These are phyloP conservation scores for Fonsecaea erecta DNA, from an alignment of 2,329 filamentous ascomycete genomes.

Conservation along the genomic window DNA sequence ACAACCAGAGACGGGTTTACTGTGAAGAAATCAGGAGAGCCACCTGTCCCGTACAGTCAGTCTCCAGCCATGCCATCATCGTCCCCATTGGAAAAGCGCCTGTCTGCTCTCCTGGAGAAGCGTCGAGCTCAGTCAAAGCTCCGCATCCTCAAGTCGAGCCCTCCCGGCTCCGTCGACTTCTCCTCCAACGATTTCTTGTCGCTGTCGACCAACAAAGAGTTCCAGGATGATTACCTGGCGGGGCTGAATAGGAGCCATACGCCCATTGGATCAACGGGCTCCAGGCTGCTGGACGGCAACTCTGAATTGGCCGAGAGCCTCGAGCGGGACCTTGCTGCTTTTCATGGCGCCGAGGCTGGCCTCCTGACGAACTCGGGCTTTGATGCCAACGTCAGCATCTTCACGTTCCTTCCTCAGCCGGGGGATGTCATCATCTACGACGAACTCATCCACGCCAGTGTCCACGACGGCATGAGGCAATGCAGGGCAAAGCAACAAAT, in stretches of 20 bases:
- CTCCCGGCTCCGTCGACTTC: constrained; percentile 58
- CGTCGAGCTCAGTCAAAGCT: constrained; percentile 52
- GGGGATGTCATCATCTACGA: constrained; percentile 72
- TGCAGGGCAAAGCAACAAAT: constrained; percentile 58
- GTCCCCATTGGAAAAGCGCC: constrained; percentile 29
- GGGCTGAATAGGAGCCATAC: constrained; percentile 49
- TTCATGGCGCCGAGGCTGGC: constrained; percentile 63
- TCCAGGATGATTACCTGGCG: constrained; percentile 56
- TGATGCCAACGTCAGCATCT: constrained; percentile 68
- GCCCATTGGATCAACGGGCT: constrained; percentile 63
- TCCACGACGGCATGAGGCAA: constrained; percentile 75
- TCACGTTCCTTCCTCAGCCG: constrained; percentile 63
- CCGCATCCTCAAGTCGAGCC: constrained; percentile 53
- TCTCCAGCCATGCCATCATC: constrained; percentile 23
- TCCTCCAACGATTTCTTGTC: constrained; percentile 71
- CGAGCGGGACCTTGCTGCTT: constrained; percentile 62
- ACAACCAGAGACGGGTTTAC: not conserved
- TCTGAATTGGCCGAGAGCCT: constrained; percentile 63
- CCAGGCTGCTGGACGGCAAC: constrained; percentile 69
- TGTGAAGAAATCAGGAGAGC: not conserved
- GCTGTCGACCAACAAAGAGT: constrained; percentile 53
- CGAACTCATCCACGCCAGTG: constrained; percentile 76
- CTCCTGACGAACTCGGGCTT: constrained; percentile 69
- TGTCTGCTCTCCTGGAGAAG: constrained; percentile 40
- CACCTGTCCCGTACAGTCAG: not conserved